Conservation (phyloP, 108 stramenopile genomes). For the Tribonema minus region DNA sequence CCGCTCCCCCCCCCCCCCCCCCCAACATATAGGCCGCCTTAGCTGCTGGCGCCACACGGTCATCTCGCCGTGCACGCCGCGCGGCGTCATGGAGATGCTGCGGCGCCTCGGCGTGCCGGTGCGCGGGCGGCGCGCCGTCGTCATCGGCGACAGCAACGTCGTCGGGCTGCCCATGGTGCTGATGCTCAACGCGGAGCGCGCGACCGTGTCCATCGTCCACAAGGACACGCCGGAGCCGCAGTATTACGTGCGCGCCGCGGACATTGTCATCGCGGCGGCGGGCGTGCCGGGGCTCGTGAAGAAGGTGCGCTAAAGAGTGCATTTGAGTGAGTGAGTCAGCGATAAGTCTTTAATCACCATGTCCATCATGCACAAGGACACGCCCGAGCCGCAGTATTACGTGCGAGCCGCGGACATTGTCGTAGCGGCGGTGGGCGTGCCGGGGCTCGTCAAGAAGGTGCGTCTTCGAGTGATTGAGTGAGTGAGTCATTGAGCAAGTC, state of each 20-base stretch:
- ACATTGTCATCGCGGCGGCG: slow-evolving; percentile 92
- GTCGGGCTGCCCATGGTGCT: slow-evolving; percentile 83
- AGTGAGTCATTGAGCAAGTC: too few relatives aligned
- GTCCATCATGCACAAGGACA: slow-evolving; percentile 86
- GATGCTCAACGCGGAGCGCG: slow-evolving; percentile 75
- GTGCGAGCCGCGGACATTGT: slow-evolving; percentile 88
- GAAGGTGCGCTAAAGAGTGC: background rate
- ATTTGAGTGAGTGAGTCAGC: too few relatives aligned
- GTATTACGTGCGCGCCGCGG: slow-evolving; percentile 68
- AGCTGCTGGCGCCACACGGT: slow-evolving; percentile 26
- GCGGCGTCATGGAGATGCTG: slow-evolving; percentile 88
- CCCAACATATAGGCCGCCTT: too few relatives aligned
- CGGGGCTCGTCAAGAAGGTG: slow-evolving; percentile 68
- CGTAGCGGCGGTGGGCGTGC: slow-evolving; percentile 84
- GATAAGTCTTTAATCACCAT: too few relatives aligned
- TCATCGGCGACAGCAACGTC: slow-evolving; percentile 78
- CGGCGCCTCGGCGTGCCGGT: slow-evolving; percentile 71
- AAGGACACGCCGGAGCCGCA: slow-evolving; percentile 71
- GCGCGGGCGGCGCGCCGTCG: slow-evolving; percentile 82
- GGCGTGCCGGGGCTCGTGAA: slow-evolving; percentile 78
- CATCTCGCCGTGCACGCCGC: slow-evolving; percentile 41
- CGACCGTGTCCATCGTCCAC: slow-evolving; percentile 91
- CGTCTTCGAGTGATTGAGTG: too few relatives aligned
- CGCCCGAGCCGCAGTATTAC: slow-evolving; percentile 61
- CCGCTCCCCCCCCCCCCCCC: too few relatives aligned